Conservation (phyloP, 768 basidiomycete species). For the Filobasidium floriforme region DNA sequence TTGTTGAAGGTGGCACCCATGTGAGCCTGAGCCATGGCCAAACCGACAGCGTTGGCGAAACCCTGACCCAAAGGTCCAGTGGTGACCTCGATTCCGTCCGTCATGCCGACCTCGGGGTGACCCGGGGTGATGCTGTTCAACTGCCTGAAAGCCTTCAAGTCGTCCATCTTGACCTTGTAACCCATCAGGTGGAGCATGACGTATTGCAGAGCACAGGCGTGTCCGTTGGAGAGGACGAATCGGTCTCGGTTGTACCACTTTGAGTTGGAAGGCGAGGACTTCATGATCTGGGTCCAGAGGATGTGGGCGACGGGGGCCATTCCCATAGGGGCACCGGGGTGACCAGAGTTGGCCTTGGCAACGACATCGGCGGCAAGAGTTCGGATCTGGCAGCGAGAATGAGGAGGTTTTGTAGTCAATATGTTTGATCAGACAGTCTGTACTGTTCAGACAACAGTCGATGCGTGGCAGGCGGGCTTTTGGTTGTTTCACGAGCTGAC, state of each 20-base stretch:
- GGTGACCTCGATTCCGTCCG: slow-evolving; percentile 68
- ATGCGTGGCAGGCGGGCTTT: not conserved
- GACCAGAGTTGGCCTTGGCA: slow-evolving; percentile 74
- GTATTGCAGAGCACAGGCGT: slow-evolving; percentile 82
- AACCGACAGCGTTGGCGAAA: slow-evolving; percentile 83
- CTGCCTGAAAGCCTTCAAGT: slow-evolving; percentile 89
- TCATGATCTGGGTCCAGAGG: slow-evolving; percentile 60
- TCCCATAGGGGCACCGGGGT: slow-evolving; percentile 91
- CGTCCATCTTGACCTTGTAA: slow-evolving; percentile 84
- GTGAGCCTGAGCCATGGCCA: slow-evolving; percentile 89
- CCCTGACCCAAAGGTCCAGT: slow-evolving; percentile 92
- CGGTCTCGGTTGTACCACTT: slow-evolving; percentile 96
- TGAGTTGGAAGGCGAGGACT: slow-evolving; percentile 77
- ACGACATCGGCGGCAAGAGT: slow-evolving; percentile 46
- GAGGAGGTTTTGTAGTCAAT: too few relatives aligned
- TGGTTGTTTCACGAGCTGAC: too few relatives aligned
- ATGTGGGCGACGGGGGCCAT: slow-evolving; percentile 60
- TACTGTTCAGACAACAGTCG: too few relatives aligned
- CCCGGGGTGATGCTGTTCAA: slow-evolving; percentile 83
- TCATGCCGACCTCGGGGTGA: slow-evolving; percentile 73
- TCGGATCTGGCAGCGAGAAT: slow-evolving; percentile 33
- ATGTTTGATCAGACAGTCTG: too few relatives aligned
- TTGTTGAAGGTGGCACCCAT: slow-evolving; percentile 84
- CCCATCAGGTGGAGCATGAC: slow-evolving; percentile 83
- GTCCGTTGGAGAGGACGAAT: slow-evolving; percentile 95